Evolutionary conservation across 2,329 filamentous ascomycete species (phyloP).

Genomic region (Reticulascus tulasneorum): DNA sequence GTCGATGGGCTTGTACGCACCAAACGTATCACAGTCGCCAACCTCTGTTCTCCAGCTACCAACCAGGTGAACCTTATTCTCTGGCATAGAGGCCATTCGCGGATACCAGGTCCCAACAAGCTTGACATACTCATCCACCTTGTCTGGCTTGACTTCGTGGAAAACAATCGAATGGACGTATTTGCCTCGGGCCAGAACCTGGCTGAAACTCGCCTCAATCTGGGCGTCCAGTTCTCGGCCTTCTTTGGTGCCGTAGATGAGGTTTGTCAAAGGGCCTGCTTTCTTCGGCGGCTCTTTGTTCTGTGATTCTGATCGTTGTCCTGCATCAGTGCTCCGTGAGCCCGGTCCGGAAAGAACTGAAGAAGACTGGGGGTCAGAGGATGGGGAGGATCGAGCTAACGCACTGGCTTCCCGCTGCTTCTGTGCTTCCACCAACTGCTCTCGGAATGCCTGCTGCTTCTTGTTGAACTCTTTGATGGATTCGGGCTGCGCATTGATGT

Average conservation of each 20-base stretch:
- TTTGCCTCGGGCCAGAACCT: conserved; percentile 91
- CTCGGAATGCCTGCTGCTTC: conserved; percentile 83
- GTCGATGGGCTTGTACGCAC: conserved; percentile 47
- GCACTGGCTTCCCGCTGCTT: conserved; percentile 85
- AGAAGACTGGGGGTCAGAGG: conserved; percentile 31
- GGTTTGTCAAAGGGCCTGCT: conserved; percentile 70
- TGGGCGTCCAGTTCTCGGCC: conserved; percentile 91
- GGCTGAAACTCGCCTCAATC: conserved; percentile 93
- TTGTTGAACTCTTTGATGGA: conserved; percentile 72
- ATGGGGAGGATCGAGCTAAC: conserved; percentile 33
- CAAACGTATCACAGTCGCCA: conserved; percentile 93
- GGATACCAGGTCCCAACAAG: conserved; percentile 92
- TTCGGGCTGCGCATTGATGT: conserved; percentile 65
- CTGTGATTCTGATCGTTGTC: conserved; percentile 51
- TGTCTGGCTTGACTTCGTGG: conserved; percentile 92
- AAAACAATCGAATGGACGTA: conserved; percentile 98
- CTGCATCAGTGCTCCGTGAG: conserved; percentile 53
- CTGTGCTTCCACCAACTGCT: conserved; percentile 71
- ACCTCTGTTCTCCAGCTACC: conserved; percentile 98
- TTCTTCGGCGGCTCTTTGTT: conserved; percentile 60
- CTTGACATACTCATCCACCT: conserved; percentile 89
- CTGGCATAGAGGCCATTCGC: conserved; percentile 73
- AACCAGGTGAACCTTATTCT: conserved; percentile 93
- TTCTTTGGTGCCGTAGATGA: conserved; percentile 97
- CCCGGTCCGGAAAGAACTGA: too few species aligned